A percentile compares a stretch with the other conserved stretches of the same genome.
These are phyloP conservation scores for Dendrobium nobile DNA, from an alignment of 106 monocot species.

Conservation along the genomic window DNA sequence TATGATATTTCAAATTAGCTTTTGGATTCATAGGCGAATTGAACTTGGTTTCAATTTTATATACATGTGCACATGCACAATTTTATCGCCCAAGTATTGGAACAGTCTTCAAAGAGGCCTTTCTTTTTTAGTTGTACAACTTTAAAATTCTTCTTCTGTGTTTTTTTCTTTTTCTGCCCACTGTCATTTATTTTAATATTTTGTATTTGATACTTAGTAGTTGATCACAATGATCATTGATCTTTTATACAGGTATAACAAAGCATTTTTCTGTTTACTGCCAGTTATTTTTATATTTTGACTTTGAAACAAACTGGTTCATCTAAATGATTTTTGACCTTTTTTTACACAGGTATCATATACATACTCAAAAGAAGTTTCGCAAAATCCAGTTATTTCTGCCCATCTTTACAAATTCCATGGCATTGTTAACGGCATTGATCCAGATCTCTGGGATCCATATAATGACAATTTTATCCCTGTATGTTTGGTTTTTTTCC, in stretches of 20 bases:
- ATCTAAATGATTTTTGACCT: not conserved
- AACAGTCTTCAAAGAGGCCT: not conserved
- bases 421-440: slow-evolving; percentile 93
- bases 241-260: not conserved
- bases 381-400: slow-evolving; percentile 65
- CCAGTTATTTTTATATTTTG: not conserved
- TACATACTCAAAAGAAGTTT: slow-evolving; percentile 84
- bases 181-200: too few species aligned
- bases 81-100: too few species aligned
- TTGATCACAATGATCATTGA: not conserved
- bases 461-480: slow-evolving; percentile 86
- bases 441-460: slow-evolving; percentile 98
- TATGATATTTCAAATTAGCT: not conserved
- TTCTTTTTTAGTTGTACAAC: not conserved
- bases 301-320: not conserved
- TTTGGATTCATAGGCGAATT: not conserved
- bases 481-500: slow-evolving; percentile 27
- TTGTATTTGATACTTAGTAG: too few species aligned
- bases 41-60: not conserved
- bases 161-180: too few species aligned
- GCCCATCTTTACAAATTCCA: slow-evolving; percentile 80
- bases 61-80: not conserved
- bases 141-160: not conserved
- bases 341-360: slow-evolving; percentile 57
- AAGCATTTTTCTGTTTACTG: not conserved